Conservation (phyloP, 2,329 filamentous ascomycete genomes). For the Sclerotinia spermophila region DNA sequence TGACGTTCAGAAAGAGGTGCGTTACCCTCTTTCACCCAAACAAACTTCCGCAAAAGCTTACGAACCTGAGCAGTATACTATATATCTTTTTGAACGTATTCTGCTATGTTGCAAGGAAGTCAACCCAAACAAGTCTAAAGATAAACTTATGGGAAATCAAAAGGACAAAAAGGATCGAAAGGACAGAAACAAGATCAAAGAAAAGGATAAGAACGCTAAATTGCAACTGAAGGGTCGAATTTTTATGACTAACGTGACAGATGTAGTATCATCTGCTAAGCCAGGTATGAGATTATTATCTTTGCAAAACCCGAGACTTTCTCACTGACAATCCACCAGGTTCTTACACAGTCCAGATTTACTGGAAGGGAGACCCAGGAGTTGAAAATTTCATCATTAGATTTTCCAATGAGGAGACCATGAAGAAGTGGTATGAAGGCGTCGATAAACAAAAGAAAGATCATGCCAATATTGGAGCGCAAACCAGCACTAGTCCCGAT, state of each 20-base stretch:
- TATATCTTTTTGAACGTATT: constrained; percentile 95
- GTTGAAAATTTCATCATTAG: constrained; percentile 96
- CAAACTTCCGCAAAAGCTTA: constrained; percentile 28
- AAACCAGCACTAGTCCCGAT: constrained; percentile 45
- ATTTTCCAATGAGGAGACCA: constrained; percentile 84
- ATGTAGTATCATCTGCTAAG: constrained; percentile 82
- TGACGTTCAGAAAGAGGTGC: constrained; percentile 78
- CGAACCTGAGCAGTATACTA: constrained; percentile 69
- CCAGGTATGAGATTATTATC: constrained; percentile 59
- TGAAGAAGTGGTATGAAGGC: constrained; percentile 86
- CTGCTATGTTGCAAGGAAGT: constrained; percentile 96
- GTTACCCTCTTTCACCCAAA: constrained; percentile 15
- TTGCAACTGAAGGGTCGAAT: constrained; percentile 94
- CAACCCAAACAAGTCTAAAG: constrained; percentile 74
- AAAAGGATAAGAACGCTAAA: constrained; percentile 64
- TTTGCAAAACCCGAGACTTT: background rate
- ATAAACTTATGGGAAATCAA: constrained; percentile 60
- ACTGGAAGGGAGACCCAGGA: constrained; percentile 95
- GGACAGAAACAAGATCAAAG: constrained; percentile 71
- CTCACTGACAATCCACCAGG: constrained; percentile 50
- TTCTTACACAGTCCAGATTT: constrained; percentile 93
- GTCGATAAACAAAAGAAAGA: constrained; percentile 73
- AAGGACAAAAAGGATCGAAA: constrained; percentile 75
- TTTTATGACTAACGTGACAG: constrained; percentile 98
- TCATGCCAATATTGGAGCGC: constrained; percentile 49